Evolutionary conservation across 2,329 filamentous ascomycete genomes (phyloP).

Genomic region (Alternaria viburni): DNA sequence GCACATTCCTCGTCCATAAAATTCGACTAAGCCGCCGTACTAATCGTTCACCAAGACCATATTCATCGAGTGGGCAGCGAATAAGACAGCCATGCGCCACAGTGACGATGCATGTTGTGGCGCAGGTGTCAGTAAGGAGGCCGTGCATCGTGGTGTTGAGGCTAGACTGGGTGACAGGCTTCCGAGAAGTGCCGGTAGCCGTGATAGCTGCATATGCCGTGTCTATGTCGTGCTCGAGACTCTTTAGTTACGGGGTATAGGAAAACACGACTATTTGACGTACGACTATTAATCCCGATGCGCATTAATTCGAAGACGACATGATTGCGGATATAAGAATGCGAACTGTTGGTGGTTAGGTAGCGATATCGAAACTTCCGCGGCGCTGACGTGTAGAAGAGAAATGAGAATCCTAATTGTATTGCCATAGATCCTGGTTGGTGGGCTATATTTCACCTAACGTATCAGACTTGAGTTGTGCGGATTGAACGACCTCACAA

Average conservation of each 20-base stretch:
- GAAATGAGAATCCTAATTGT: fast-evolving
- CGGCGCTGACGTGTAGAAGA: neutral
- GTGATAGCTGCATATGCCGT: neutral
- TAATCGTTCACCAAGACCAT: neutral
- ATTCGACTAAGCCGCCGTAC: conserved; percentile 7
- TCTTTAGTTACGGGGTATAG: neutral
- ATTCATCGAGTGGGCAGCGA: neutral
- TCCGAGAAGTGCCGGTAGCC: neutral
- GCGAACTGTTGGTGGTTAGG: neutral
- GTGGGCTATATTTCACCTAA: no score
- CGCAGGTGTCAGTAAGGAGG: neutral
- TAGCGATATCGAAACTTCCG: neutral
- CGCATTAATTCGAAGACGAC: neutral
- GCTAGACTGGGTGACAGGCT: neutral
- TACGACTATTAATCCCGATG: neutral
- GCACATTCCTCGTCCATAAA: neutral
- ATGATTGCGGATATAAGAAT: fast-evolving
- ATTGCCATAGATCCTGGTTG: no score
- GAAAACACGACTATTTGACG: fast-evolving
- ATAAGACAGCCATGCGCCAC: neutral
- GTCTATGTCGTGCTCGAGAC: neutral
- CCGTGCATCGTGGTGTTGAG: conserved; percentile 14
- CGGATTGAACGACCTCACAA: no score
- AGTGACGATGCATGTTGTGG: neutral
- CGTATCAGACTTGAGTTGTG: no score